Conservation (phyloP, 2,329 filamentous ascomycete species). For the Ciborinia camelliae region DNA sequence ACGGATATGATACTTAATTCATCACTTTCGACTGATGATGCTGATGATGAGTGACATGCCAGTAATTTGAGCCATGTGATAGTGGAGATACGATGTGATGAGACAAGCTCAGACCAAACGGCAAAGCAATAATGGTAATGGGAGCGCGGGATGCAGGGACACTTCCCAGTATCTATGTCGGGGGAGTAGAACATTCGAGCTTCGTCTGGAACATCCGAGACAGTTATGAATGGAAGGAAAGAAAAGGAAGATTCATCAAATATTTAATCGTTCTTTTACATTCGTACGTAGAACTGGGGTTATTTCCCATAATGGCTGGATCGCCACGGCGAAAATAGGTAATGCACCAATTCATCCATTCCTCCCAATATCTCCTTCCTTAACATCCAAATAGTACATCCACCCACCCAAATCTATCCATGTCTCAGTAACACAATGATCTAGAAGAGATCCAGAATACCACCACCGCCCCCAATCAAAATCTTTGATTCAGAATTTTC, state of each 20-base stretch:
- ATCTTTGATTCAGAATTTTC: conserved; percentile 8
- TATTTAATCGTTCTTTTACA: neutral
- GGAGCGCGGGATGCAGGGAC: conserved; percentile 6
- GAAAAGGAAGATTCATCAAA: neutral
- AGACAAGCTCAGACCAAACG: neutral
- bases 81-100: neutral
- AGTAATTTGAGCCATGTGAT: neutral
- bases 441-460: conserved; percentile 3
- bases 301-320: neutral
- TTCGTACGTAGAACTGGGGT: neutral
- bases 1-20: neutral
- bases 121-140: neutral
- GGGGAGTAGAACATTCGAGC: neutral
- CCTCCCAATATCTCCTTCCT: neutral
- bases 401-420: neutral
- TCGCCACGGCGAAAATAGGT: neutral
- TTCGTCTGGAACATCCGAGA: neutral
- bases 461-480: neutral
- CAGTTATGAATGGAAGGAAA: neutral
- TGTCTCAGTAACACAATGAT: conserved; percentile 11
- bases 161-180: neutral
- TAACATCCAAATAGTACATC: neutral
- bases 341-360: neutral
- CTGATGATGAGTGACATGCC: neutral
- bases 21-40: neutral